These are phyloP conservation scores for Zalaria sp. DNA, from an alignment of 2,329 filamentous ascomycete genomes.

Conservation along the genomic window DNA sequence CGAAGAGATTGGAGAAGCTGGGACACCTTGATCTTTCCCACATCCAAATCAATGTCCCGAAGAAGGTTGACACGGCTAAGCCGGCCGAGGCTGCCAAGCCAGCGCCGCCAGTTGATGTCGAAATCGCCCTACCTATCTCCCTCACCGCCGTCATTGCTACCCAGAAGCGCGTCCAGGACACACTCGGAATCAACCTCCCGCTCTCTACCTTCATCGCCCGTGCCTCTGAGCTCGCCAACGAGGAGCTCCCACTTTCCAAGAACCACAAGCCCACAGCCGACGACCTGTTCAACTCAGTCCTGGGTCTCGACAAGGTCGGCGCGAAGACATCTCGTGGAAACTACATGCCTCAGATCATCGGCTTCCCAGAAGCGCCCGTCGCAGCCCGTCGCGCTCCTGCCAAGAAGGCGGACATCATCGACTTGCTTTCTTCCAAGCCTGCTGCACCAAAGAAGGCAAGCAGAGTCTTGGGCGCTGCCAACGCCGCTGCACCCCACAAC, in stretches of 20 bases:
- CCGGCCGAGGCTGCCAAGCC: constrained; percentile 25
- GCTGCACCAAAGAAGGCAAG: constrained; percentile 16
- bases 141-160: constrained; percentile 64
- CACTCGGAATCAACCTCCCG: constrained; percentile 67
- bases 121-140: constrained; percentile 63
- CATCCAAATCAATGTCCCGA: constrained; percentile 59
- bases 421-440: constrained; percentile 48
- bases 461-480: constrained; percentile 12
- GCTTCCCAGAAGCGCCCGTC: constrained; percentile 31
- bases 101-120: constrained; percentile 32
- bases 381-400: constrained; percentile 9
- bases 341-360: constrained; percentile 60
- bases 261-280: constrained; percentile 53
- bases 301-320: constrained; percentile 49
- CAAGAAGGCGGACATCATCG: constrained; percentile 64
- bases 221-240: constrained; percentile 76
- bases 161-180: constrained; percentile 65
- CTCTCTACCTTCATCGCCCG: constrained; percentile 77
- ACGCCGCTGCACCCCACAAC: constrained; percentile 43
- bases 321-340: constrained; percentile 39
- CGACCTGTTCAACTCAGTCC: constrained; percentile 79
- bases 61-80: constrained; percentile 33
- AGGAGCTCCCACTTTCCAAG: constrained; percentile 59
- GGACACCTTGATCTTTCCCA: constrained; percentile 85
- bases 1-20: constrained; percentile 58